Conservation (phyloP, 2,329 filamentous ascomycete species). For the Ophiostoma australiae region DNA sequence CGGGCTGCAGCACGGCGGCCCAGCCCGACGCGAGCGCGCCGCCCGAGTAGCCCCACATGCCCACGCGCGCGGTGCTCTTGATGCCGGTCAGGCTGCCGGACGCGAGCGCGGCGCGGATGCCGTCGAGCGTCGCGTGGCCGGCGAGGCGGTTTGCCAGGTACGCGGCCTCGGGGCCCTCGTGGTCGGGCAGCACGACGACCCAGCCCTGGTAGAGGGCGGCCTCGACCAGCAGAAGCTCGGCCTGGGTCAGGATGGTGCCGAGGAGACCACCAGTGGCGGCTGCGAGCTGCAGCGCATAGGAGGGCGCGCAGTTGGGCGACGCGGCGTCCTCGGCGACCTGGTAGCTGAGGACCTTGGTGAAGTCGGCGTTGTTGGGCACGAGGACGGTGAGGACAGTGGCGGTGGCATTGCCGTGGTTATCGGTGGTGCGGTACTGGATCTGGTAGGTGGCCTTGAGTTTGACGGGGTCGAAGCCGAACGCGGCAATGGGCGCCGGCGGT, state of each 20-base stretch:
- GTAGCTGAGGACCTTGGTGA: slow-evolving; percentile 35
- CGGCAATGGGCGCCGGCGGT: slow-evolving; percentile 20
- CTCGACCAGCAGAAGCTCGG: slow-evolving; percentile 30
- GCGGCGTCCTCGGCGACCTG: slow-evolving; percentile 40
- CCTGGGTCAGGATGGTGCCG: slow-evolving; percentile 26
- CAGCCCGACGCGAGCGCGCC: slow-evolving; percentile 44
- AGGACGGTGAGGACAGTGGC: slow-evolving; percentile 19
- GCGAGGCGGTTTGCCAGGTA: slow-evolving; percentile 40
- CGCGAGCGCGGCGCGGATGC: slow-evolving; percentile 13
- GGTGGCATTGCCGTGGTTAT: slow-evolving; percentile 20
- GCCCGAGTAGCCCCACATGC: slow-evolving; percentile 51
- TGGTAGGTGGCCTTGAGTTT: slow-evolving; percentile 18
- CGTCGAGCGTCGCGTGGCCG: slow-evolving; percentile 37
- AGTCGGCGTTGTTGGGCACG: slow-evolving; percentile 18
- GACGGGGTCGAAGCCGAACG: slow-evolving; percentile 12
- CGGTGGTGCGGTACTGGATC: slow-evolving; percentile 23
- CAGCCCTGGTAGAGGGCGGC: slow-evolving; percentile 40
- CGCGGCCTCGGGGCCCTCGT: slow-evolving; percentile 39
- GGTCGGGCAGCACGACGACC: slow-evolving; percentile 44
- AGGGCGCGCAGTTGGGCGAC: slow-evolving; percentile 37
- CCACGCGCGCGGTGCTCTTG: slow-evolving; percentile 34
- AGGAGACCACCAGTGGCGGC: background rate
- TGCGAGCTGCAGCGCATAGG: slow-evolving; percentile 32
- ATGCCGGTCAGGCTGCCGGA: slow-evolving; percentile 27
- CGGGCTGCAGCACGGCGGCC: slow-evolving; percentile 43